Evolutionary conservation across 169 alveolate genomes (phyloP).

Genomic region (Plasmodium vivax): DNA sequence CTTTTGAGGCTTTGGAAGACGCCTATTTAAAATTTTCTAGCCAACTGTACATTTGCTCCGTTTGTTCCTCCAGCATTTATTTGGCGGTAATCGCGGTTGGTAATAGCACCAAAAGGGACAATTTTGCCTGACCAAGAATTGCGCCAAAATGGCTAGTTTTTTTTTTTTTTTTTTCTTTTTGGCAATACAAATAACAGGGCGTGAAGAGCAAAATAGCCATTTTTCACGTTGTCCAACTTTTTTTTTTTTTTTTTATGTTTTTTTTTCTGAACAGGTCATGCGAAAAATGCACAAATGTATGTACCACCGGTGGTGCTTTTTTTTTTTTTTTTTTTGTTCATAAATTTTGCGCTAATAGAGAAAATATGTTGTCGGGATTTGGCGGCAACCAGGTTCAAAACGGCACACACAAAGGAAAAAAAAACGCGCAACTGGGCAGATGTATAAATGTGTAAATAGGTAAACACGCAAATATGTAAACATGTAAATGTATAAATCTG

Average conservation of each 20-base stretch:
- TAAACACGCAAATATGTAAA: background rate
- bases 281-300: background rate
- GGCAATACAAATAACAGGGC: background rate
- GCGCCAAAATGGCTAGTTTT: background rate
- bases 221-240: background rate
- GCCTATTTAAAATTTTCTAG: background rate
- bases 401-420: background rate
- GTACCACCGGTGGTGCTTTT: background rate
- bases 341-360: background rate
- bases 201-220: background rate
- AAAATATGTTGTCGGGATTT: background rate
- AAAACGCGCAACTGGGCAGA: background rate
- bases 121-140: background rate
- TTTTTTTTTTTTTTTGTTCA: background rate
- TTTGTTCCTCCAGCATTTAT: background rate
- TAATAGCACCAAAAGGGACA: background rate
- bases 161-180: background rate
- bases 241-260: background rate
- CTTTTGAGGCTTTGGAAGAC: background rate
- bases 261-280: slow-evolving; percentile 27
- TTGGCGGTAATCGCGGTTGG: background rate
- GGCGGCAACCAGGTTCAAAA: background rate
- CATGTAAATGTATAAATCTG: background rate
- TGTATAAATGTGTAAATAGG: background rate
- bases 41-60: background rate